Base-by-base conservation (phyloP, 257 asterid species). In the Solanum ahanhuiri region DNA sequence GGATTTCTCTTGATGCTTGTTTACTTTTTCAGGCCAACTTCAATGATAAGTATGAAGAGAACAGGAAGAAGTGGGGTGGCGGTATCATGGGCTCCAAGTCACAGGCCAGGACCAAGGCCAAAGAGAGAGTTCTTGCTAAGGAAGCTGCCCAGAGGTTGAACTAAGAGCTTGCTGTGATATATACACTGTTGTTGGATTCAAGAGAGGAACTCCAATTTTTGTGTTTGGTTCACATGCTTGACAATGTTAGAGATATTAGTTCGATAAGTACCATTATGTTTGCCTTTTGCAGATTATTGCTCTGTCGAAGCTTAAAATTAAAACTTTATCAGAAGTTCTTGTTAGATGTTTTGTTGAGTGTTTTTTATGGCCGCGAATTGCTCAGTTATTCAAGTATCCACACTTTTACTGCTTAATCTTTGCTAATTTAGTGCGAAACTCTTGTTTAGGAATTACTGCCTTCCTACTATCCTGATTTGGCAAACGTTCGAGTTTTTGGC, bases 81-180 rank as follows among this genome's bases (percentile, higher is more conserved):
- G 93, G 93, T 9, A 67, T 89, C 85, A 91, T 91, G 93, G 92
- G 90, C 12, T 87, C 92, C 0, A 91, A 91, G 85, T 91, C 93
- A 5, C 93, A 91, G 79, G 93, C 93, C 14, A 91, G 60, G 73
- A 88, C 92, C 14, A 91, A 91, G 83, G 93, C 92, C 18, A 91
- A 89, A 67, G 93, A 91, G 87, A 87, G 88, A 85, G n/a, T 91
- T 45, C 91, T 91, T 45, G 89, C 91, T 8, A 91, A 88, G 88
- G 92, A 90, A 84, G 90, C 89, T 41, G 90, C 92, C 15, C 92
- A 90, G 83, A 87, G 92, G 54, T 48, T 88, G 88, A 73, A 84
- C 34, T 90, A 88, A 81, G 79, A 67, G 31, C 54, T 48, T 81
- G 25, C 3, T 14, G 60, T 41, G 35, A 41, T 76, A 39, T n/a